These are phyloP conservation scores for Raddia guianensis DNA, from an alignment of 176 grass and related monocot genomes.

Conservation along the genomic window DNA sequence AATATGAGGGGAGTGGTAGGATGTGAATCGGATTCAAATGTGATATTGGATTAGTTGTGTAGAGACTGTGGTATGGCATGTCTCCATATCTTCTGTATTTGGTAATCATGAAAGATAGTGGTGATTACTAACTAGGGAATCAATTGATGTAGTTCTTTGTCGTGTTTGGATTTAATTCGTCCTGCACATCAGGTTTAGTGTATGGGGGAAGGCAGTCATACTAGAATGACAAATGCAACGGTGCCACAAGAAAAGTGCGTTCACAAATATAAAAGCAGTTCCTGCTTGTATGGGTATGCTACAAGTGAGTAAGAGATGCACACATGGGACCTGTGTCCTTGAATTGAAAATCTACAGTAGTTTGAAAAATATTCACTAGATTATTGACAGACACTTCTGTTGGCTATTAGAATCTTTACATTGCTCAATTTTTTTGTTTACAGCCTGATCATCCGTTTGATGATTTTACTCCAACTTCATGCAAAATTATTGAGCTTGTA, in stretches of 20 bases:
- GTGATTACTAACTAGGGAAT: background rate
- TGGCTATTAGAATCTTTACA: background rate
- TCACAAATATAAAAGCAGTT: background rate
- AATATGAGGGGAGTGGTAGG: background rate
- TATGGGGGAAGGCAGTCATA: background rate
- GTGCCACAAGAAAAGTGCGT: background rate
- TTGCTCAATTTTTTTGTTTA: background rate
- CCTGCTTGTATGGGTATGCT: background rate
- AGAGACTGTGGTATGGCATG: background rate
- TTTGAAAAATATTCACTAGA: constrained; percentile 2
- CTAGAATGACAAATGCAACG: background rate
- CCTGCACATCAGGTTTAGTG: background rate
- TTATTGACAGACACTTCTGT: background rate
- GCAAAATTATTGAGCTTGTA: background rate
- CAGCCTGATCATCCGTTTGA: background rate
- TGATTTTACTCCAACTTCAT: background rate
- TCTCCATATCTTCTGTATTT: background rate
- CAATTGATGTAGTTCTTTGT: constrained; percentile 1
- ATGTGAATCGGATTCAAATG: background rate
- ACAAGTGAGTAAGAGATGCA: background rate
- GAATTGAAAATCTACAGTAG: background rate
- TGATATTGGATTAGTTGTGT: background rate
- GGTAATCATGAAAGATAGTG: background rate
- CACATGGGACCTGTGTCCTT: background rate
- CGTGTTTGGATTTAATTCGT: background rate